Evolutionary conservation across 2,329 filamentous ascomycete genomes (phyloP), one percentile per base, ranked within the genome.

Genomic region (Xylaria sp.): DNA sequence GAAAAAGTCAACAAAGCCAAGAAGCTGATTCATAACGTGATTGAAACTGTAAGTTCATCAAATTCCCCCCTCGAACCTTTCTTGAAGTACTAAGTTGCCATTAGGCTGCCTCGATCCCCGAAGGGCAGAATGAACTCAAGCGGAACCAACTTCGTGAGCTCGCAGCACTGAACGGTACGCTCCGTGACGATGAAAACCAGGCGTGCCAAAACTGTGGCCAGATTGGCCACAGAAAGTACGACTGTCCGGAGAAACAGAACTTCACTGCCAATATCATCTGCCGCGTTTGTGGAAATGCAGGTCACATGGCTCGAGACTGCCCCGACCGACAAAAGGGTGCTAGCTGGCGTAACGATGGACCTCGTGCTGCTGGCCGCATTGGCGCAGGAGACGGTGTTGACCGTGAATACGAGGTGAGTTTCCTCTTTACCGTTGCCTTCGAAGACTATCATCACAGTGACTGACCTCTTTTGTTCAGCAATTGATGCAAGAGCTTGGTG

Each of bases 1-100:
- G 96, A 99, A 72, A 99, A 99, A 85, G 94, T 99, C 80, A 97
- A 97, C 86, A 99, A 98, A 84, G 96, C 96, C 74, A 99, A 98
- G 87, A 94, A 97, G 83, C 84, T 98, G 71, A 97, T 99, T 73
- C 95, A 99, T 83, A 98, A 98, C 75, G 92, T 99, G 78, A 98
- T 99, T 79, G 96, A 99, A 83, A 99, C 96, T 69, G 95, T 97
- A 87, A 85, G 92, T 88, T 51, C 28, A 60, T 5, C 18, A 41
- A 28, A n/a, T 23, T 34, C n/a, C 57, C 18, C 23, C 28, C 7
- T 39, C 12, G 39, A 3, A 51, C 25, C 20, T 5, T 20, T 20
- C 5, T 48, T 46, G 10, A 15, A 58, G 50, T 70, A 57, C 76
- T 80, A 74, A 69, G 63, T 68, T 56, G 15, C 3, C 23, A 28